Evolutionary conservation across 306 rosid species (phyloP).

Genomic region (Vigna unguiculata): DNA sequence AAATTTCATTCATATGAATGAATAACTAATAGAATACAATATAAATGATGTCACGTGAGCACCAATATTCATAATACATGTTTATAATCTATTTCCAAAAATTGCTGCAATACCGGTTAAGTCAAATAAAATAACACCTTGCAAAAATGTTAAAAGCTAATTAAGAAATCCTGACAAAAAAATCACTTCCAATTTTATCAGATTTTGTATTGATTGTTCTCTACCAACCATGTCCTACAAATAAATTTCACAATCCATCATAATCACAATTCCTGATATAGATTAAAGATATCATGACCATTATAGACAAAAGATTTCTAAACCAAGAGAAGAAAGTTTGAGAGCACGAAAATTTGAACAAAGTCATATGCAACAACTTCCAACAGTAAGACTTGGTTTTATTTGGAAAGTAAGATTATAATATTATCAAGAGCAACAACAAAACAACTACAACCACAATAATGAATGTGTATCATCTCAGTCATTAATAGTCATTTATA

Average conservation of each 20-base stretch:
- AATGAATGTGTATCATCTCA: constrained; percentile 9
- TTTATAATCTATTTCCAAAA: constrained; percentile 94
- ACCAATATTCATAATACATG: constrained; percentile 91
- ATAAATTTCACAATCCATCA: constrained; percentile 21
- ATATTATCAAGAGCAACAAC: constrained; percentile 8
- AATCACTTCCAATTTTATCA: constrained; percentile 16
- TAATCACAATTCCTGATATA: constrained; percentile 1
- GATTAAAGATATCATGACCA: constrained; percentile 17
- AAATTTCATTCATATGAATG: no score
- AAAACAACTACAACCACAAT: neutral
- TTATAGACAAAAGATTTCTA: neutral
- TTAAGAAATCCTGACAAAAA: constrained; percentile 34
- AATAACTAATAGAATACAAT: no score
- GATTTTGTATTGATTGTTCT: constrained; percentile 8
- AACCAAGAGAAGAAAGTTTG: constrained; percentile 15
- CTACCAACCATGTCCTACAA: constrained; percentile 21
- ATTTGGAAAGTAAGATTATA: no score
- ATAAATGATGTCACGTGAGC: constrained; percentile 91
- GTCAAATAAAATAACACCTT: constrained; percentile 53
- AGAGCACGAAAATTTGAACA: constrained; percentile 24
- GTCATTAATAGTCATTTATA: neutral
- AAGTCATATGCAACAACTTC: constrained; percentile 10
- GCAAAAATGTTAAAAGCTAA: constrained; percentile 39
- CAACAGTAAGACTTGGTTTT: neutral
- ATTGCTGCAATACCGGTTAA: constrained; percentile 97